Base-by-base conservation (phyloP, 2,329 filamentous ascomycete genomes). In the Talaromyces pinophilus region DNA sequence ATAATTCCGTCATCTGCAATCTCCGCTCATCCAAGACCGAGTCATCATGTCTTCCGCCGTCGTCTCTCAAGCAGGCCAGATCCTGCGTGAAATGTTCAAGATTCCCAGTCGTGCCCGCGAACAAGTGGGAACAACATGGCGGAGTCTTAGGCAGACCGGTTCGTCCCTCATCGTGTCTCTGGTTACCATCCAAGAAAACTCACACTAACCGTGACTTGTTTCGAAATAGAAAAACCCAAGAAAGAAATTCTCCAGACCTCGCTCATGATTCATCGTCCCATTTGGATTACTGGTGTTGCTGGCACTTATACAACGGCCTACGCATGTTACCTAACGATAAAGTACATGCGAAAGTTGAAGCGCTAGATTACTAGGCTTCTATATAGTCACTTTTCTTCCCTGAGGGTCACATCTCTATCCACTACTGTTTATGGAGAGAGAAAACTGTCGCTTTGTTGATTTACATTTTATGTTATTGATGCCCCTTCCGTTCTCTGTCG, bases 51-150 rank as follows among this genome's bases (percentile, higher is more conserved):
- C 65, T 28, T 67, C 65, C 55, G 65, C 65, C 25, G 11, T 55
- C 44, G 54, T 22, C 61, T 63, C 65, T 61, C 65, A 67, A 42
- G 65, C 60, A 61, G 65, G 65, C 28, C 65, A 67, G 33, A 59
- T 67, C 61, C 65, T 67, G 65, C 65, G 65, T 46, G 65, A 67
- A 33, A 67, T 67, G 60, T 63, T 67, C 65, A 67, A 67, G 35
- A 63, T 67, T 54, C 65, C 65, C 25, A 42, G 40, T 46, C 65
- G 65, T 22, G 65, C 65, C 61, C 60, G 61, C 11, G 65, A 67
- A 33, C 65, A 67, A 52, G 65, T 63, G 2, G 65, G 65, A 28
- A 50, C 60, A 17, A 63, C 52, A 4, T 63, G 60, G 60, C 52
- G 65, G 13, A 63, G 50, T 59, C 61, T 67, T 55, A 54, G 65